Percentiles rank a stretch among this genome's conserved stretches.
phyloP scores from a whole-genome alignment of 83 land plant genomes.

The Thuja plicata region DNA sequence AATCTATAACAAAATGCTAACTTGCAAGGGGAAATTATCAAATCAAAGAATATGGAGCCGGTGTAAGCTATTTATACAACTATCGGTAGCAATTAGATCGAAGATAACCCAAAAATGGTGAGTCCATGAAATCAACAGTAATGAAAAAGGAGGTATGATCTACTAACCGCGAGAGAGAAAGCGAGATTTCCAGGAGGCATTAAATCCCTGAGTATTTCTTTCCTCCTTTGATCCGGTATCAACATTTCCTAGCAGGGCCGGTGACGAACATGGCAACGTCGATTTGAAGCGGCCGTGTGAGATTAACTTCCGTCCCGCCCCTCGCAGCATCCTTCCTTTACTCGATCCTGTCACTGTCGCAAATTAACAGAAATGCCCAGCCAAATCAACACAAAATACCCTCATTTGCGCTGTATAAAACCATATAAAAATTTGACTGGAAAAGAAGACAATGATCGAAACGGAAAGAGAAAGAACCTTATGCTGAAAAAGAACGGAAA shows the following conservation, averaged over 20 bases:
- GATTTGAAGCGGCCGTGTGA: neutral
- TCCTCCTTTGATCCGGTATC: neutral
- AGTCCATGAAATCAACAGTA: neutral
- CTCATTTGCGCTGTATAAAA: too few species aligned
- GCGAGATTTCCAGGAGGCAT: neutral
- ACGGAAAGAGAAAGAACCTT: too few species aligned
- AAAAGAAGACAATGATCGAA: too few species aligned
- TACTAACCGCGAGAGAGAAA: slow-evolving; percentile 1
- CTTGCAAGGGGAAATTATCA: neutral
- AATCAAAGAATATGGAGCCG: neutral
- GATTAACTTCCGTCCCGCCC: neutral
- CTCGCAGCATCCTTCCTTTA: slow-evolving; percentile 6
- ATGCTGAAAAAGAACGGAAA: too few species aligned
- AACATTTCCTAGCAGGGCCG: neutral
- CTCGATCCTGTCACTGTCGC: neutral
- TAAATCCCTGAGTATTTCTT: neutral
- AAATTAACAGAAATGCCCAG: neutral
- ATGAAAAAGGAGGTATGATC: neutral
- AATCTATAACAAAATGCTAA: neutral
- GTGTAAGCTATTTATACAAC: too few species aligned
- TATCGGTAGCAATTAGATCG: too few species aligned
- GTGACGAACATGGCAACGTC: neutral
- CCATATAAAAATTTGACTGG: too few species aligned
- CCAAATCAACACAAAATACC: neutral
- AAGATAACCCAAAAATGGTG: neutral